Evolutionary conservation across 1,139 yeast genomes (phyloP), one percentile per base, ranked within the genome.

Genomic region (Geotrichum phurueaensis): DNA sequence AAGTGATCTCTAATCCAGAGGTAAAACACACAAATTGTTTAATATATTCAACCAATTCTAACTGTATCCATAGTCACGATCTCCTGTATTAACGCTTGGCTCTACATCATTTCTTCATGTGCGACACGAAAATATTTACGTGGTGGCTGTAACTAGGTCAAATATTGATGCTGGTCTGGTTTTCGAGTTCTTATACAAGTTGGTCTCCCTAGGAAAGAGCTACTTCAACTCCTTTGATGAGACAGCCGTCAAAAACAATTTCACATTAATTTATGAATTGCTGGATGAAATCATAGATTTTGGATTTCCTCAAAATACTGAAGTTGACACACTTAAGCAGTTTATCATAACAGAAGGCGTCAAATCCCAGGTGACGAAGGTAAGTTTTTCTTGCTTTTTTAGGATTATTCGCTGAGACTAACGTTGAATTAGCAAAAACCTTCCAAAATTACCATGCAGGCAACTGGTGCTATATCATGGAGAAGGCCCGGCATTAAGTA

Each of bases 101-200:
- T 89, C 96, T 0, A 94, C 98, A 0, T 87, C 97, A 0, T 94
- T 92, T 71, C 80, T 91, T 54, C 92, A 91, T 70, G 86, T 89
- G 56, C 82, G 84, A 66, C 82, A 85, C 60, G 86, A 85, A 18
- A 78, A 81, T 61, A 69, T 94, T 23, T 94, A 96, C 87, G 71
- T 90, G 15, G 96, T 92, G 20, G 96, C 92, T 0, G 94, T 92
- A 22, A 83, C 96, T 0, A 80, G 98, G 64, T 86, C 92, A 55
- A 94, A 94, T 71, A 90, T 87, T 52, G 97, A 94, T 71, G 91
- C 95, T 57, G 84, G 92, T 0, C 75, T 84, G 15, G 82, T 92
- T 1, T 81, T 91, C 71, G 97, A 94, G 74, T 89, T 88, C 69
- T 75, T 92, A 36, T 84, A 84, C 73, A 81, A 82, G 64, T 76